Evolutionary conservation across 192 early-diverging fungal genomes (phyloP), one percentile per base, ranked within the genome.

Genomic region (Glomus cerebriforme): DNA sequence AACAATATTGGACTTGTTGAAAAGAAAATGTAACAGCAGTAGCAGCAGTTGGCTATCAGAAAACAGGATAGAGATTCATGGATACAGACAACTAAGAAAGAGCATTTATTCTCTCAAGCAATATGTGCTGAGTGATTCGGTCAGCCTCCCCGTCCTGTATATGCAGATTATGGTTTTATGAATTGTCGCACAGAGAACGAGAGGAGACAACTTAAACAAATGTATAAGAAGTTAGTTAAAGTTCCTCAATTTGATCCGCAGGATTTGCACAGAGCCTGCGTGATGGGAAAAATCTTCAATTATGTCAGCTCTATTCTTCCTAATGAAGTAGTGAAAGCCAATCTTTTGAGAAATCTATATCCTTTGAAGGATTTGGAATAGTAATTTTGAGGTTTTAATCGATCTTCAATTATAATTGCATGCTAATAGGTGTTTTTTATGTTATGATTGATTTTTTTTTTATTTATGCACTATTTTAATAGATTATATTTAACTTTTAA

Each of bases 291-390:
- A 66, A 32, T 66, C 10, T 66, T 35, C 29, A 66, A 66, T 34
- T 66, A 66, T 66, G 17, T 69, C 22, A 26, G 67, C 9, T 69
- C 37, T 2, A 69, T 69, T 69, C 67, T n/a, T n/a, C n/a, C n/a
- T n/a, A n/a, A n/a, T n/a, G n/a, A n/a, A n/a, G n/a, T n/a, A n/a
- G n/a, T n/a, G n/a, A n/a, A n/a, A n/a, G n/a, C n/a, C n/a, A n/a
- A n/a, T n/a, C n/a, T n/a, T n/a, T n/a, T n/a, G n/a, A n/a, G n/a
- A n/a, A n/a, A n/a, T n/a, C n/a, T n/a, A n/a, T n/a, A n/a, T n/a
- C n/a, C n/a, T n/a, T n/a, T n/a, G n/a, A n/a, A n/a, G n/a, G n/a
- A n/a, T n/a, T n/a, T n/a, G n/a, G n/a, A n/a, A n/a, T n/a, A n/a
- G n/a, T n/a, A n/a, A n/a, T n/a, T n/a, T n/a, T n/a, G n/a, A n/a